Percentiles rank a stretch among this genome's conserved stretches.
phyloP scores from a whole-genome alignment of 176 grass and related monocot species.

The Rhynchospora pubera region DNA sequence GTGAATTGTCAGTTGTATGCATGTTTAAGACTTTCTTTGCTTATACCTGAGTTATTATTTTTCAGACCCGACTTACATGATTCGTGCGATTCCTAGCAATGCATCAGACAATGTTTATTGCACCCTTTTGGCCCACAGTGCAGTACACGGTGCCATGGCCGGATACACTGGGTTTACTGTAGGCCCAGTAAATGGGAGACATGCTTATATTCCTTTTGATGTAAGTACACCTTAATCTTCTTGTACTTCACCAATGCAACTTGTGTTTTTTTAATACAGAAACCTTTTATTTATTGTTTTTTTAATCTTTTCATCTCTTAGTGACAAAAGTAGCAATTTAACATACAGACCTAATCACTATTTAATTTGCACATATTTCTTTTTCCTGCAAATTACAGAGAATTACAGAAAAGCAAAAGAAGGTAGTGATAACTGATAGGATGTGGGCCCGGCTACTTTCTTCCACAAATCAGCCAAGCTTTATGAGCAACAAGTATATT shows the following conservation, averaged over 20 bases:
- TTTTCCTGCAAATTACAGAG: slow-evolving; percentile 35
- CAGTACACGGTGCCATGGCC: slow-evolving; percentile 80
- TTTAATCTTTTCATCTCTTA: not conserved
- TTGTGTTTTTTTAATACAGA: not conserved
- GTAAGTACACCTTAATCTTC: slow-evolving; percentile 31
- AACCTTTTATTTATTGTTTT: not conserved
- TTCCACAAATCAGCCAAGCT: slow-evolving; percentile 87
- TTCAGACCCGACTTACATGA: slow-evolving; percentile 76
- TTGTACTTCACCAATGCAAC: not conserved
- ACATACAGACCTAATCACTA: not conserved
- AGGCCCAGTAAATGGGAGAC: slow-evolving; percentile 74
- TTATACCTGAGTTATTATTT: not conserved
- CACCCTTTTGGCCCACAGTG: slow-evolving; percentile 76
- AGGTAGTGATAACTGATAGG: slow-evolving; percentile 85
- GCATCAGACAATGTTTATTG: slow-evolving; percentile 96
- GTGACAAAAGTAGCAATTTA: not conserved
- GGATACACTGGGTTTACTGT: slow-evolving; percentile 91
- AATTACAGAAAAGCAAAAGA: slow-evolving; percentile 85
- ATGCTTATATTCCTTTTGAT: slow-evolving; percentile 92
- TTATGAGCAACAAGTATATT: slow-evolving; percentile 53
- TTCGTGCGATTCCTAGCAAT: slow-evolving; percentile 72
- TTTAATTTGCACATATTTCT: not conserved
- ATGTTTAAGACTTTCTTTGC: not conserved
- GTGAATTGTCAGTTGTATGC: not conserved
- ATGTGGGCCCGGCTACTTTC: slow-evolving; percentile 96